Percentiles rank a stretch among this genome's conserved stretches.
phyloP scores from a whole-genome alignment of 148 eudicot genomes.

The Polygonum aviculare region DNA sequence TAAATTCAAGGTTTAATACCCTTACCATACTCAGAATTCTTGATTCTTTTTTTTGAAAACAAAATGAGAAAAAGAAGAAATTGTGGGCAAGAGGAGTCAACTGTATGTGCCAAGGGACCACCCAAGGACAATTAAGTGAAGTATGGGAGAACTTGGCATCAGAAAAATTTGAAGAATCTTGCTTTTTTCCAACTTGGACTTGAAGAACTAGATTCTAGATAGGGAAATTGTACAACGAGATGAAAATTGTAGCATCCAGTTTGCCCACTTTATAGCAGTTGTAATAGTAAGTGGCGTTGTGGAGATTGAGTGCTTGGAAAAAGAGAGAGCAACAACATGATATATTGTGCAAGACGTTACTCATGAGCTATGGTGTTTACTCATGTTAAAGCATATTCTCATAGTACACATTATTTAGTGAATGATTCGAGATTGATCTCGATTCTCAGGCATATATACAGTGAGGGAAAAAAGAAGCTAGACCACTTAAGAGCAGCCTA shows the following conservation, averaged over 20 bases:
- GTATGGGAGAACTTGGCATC: neutral
- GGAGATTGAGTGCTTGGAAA: no score
- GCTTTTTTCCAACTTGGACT: neutral
- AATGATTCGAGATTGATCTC: neutral
- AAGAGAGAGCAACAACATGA: neutral
- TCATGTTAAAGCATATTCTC: neutral
- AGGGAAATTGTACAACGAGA: no score
- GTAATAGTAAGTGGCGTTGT: no score
- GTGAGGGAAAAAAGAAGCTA: neutral
- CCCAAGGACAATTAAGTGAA: no score
- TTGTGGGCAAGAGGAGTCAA: neutral
- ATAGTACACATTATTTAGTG: neutral
- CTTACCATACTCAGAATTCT: neutral
- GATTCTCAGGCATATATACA: constrained; percentile 1
- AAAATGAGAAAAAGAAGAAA: no score
- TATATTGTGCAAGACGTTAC: neutral
- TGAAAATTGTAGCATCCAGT: no score
- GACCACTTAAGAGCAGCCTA: neutral
- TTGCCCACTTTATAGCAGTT: no score
- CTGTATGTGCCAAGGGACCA: no score
- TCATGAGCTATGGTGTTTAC: neutral
- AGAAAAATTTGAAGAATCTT: neutral
- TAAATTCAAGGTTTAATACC: neutral
- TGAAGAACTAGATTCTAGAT: no score
- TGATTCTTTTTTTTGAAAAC: no score